Percentiles rank a stretch among this genome's conserved stretches.
Evolutionary conservation across 768 basidiomycete genomes (phyloP).

Genomic region (Lactifluus volemus): DNA sequence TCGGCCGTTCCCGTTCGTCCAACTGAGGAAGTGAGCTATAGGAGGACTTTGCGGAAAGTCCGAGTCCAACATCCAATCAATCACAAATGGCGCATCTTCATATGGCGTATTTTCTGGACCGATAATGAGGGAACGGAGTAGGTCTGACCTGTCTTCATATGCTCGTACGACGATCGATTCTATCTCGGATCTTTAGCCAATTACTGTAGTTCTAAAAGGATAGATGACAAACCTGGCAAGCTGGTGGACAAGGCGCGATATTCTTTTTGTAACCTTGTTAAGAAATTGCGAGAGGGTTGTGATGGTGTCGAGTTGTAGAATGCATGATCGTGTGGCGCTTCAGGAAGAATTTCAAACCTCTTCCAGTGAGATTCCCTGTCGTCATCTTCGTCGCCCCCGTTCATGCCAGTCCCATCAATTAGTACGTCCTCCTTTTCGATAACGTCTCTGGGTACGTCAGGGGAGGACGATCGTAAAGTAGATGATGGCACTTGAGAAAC

Average conservation of each 20-base stretch:
- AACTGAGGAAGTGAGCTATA: slow-evolving; percentile 81
- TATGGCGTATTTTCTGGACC: slow-evolving; percentile 95
- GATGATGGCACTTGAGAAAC: slow-evolving; percentile 17
- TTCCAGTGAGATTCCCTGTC: slow-evolving; percentile 49
- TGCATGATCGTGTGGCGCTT: slow-evolving; percentile 76
- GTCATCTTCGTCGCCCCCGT: slow-evolving; percentile 23
- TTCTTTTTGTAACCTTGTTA: slow-evolving; percentile 71
- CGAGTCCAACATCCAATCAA: slow-evolving; percentile 86
- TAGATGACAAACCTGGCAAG: slow-evolving; percentile 57
- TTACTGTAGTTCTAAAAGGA: background rate
- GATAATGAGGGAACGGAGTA: slow-evolving; percentile 82
- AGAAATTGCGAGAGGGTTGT: slow-evolving; percentile 65
- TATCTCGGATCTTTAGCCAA: slow-evolving; percentile 24
- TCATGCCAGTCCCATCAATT: slow-evolving; percentile 23
- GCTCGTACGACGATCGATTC: slow-evolving; percentile 85
- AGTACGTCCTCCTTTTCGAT: slow-evolving; percentile 21
- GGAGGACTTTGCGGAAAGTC: slow-evolving; percentile 81
- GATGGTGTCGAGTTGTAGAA: slow-evolving; percentile 54
- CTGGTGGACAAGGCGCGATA: slow-evolving; percentile 72
- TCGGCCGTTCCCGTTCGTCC: slow-evolving; percentile 92
- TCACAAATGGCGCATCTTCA: slow-evolving; percentile 88
- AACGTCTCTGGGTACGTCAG: slow-evolving; percentile 28
- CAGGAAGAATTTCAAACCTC: slow-evolving; percentile 71
- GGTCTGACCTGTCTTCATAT: slow-evolving; percentile 84
- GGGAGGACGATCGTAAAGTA: slow-evolving; percentile 17